Evolutionary conservation across 345 rosid species (phyloP).

Genomic region (Hevea brasiliensis): DNA sequence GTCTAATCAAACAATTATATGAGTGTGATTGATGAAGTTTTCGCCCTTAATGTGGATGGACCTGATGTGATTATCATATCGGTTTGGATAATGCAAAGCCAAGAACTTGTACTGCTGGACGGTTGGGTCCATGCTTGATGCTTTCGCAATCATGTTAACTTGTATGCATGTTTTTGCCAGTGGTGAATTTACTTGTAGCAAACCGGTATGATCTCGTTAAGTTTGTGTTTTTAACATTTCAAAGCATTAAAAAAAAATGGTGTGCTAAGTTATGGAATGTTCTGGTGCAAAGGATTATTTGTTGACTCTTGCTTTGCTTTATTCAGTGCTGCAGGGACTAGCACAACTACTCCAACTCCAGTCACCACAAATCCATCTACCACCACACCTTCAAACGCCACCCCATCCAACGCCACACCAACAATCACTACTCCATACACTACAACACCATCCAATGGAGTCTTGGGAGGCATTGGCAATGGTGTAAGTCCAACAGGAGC

Average conservation of each 20-base stretch:
- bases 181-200: not conserved
- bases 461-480: slow-evolving; percentile 47
- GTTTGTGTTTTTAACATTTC: not conserved
- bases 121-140: not conserved
- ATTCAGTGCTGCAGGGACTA: slow-evolving; percentile 26
- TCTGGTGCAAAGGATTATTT: not conserved
- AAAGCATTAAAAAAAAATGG: not conserved
- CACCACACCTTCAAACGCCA: slow-evolving; percentile 33
- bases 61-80: not conserved
- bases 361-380: slow-evolving; percentile 24
- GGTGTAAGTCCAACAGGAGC: slow-evolving; percentile 46
- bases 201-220: not conserved
- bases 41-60: not conserved
- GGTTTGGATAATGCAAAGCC: not conserved
- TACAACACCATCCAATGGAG: slow-evolving; percentile 45
- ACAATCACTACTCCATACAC: slow-evolving; percentile 28
- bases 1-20: not conserved
- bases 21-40: not conserved
- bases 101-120: not conserved
- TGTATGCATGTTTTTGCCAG: not conserved
- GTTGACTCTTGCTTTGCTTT: not conserved
- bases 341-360: slow-evolving; percentile 25
- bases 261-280: not conserved
- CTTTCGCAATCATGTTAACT: not conserved
- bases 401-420: slow-evolving; percentile 24